Evolutionary conservation across 345 rosid species (phyloP).

Genomic region (Citrus sp.): DNA sequence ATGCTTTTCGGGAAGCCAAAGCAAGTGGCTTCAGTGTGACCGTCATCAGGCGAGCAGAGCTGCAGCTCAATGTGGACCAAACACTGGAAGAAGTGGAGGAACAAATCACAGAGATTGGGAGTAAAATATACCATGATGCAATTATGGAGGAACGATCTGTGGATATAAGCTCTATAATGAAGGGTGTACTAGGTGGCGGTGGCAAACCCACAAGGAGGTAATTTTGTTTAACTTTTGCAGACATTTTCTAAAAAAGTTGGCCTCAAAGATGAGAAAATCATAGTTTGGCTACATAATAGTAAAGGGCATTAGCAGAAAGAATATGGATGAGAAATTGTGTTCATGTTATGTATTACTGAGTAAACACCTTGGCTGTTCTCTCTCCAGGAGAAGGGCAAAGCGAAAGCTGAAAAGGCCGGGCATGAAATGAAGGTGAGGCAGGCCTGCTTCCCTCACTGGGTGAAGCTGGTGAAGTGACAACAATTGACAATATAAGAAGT

Average conservation of each 20-base stretch:
- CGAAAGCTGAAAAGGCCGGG: slow-evolving; percentile 30
- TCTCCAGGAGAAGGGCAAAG: slow-evolving; percentile 33
- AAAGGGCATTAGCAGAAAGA: not conserved
- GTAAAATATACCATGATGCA: slow-evolving; percentile 79
- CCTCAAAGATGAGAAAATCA: not conserved
- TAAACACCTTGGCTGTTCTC: not conserved
- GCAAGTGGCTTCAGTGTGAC: slow-evolving; percentile 81
- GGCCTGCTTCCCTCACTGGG: not conserved
- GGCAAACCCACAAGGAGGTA: slow-evolving; percentile 39
- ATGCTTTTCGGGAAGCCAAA: slow-evolving; percentile 84
- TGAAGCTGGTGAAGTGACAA: not conserved
- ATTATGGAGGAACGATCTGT: slow-evolving; percentile 74
- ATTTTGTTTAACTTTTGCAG: not conserved
- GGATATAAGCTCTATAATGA: slow-evolving; percentile 76
- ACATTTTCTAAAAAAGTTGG: not conserved
- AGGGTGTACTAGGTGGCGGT: slow-evolving; percentile 54
- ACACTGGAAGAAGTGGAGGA: slow-evolving; percentile 84
- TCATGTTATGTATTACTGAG: not conserved
- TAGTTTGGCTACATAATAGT: not conserved
- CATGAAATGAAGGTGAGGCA: slow-evolving; percentile 18
- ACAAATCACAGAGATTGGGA: slow-evolving; percentile 68
- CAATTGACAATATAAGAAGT: not conserved
- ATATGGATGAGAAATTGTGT: not conserved
- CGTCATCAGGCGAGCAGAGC: slow-evolving; percentile 69
- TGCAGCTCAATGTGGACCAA: slow-evolving; percentile 74